Evolutionary conservation across 257 asterid genomes (phyloP), one percentile per base, ranked within the genome.

Genomic region (Jasminum sambac): DNA sequence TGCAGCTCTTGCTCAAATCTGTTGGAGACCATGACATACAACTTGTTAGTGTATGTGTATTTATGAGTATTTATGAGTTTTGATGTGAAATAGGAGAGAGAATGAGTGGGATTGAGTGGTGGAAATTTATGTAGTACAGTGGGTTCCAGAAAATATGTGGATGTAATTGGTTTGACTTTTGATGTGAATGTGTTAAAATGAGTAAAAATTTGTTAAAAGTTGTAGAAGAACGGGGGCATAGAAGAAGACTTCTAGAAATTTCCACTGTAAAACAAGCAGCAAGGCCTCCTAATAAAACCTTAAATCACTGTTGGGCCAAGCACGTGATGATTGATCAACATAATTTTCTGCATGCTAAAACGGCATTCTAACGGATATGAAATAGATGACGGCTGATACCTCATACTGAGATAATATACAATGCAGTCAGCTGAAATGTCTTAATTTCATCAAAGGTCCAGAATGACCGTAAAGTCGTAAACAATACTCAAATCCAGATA

Each of bases 391-490:
- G 62, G 77, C 67, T 67, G 61, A 50, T 52, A 52, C 21, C 12
- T 24, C 30, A 17, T 19, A n/a, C 68, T 30, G 42, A 67, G 61
- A 48, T 73, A 41, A n/a, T 37, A 13, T 5, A 71, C 2, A 0
- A 24, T 13, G 82, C 58, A 48, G 64, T 55, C 68, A 66, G 55
- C 69, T 34, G 8, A 25, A 39, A 48, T 55, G 40, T 63, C 13
- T 42, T 16, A 64, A 21, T 74, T 65, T 17, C 73, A 72, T 42
- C 69, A 69, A 66, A 36, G 41, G 65, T 43, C 74, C 46, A 68
- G 40, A 62, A 57, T 25, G 75, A n/a, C n/a, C n/a, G 19, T 66
- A 8, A 16, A n/a, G n/a, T n/a, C n/a, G n/a, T 26, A 25, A 62
- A 37, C 21, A 39, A 69, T 19, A 63, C 61, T 34, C 36, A 63